Percentiles rank a stretch among this genome's conserved stretches.
Conservation (phyloP, 2,329 filamentous ascomycete species). For the Scedosporium minutisporum region DNA sequence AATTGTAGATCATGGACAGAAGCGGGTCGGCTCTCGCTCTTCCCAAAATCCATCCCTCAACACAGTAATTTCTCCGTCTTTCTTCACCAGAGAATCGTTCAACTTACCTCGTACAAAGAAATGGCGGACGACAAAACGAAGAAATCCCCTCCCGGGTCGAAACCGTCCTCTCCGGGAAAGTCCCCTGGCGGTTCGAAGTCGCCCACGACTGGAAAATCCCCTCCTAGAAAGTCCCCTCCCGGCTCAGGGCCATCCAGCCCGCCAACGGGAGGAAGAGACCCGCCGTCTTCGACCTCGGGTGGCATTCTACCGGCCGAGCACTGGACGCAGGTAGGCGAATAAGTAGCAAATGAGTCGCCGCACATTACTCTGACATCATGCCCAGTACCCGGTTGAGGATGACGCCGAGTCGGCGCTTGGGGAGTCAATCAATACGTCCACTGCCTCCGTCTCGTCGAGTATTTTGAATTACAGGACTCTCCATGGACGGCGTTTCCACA, state of each 20-base stretch:
- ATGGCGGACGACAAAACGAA: neutral
- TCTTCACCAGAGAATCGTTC: too few relatives aligned
- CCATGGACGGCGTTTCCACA: slow-evolving; percentile 20
- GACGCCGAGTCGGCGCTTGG: neutral
- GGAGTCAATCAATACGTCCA: slow-evolving; percentile 6
- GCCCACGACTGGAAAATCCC: neutral
- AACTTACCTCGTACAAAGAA: neutral
- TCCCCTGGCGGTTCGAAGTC: too few relatives aligned
- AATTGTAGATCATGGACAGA: too few relatives aligned
- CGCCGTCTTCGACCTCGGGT: neutral
- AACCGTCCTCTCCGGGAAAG: neutral
- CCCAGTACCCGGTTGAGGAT: neutral
- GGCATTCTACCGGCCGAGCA: slow-evolving; percentile 3
- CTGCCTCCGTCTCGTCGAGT: slow-evolving; percentile 19
- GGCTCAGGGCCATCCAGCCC: neutral
- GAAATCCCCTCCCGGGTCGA: neutral
- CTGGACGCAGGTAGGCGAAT: slow-evolving; percentile 1
- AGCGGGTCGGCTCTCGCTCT: too few relatives aligned
- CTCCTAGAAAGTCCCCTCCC: too few relatives aligned
- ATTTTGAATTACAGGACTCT: slow-evolving; percentile 20
- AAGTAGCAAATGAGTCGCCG: neutral
- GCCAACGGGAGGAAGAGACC: neutral
- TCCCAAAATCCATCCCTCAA: too few relatives aligned
- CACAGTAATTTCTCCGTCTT: too few relatives aligned
- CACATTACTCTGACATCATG: neutral